phyloP scores from a whole-genome alignment of 2,329 filamentous ascomycete species.

The Mycosphaerella sp. region DNA sequence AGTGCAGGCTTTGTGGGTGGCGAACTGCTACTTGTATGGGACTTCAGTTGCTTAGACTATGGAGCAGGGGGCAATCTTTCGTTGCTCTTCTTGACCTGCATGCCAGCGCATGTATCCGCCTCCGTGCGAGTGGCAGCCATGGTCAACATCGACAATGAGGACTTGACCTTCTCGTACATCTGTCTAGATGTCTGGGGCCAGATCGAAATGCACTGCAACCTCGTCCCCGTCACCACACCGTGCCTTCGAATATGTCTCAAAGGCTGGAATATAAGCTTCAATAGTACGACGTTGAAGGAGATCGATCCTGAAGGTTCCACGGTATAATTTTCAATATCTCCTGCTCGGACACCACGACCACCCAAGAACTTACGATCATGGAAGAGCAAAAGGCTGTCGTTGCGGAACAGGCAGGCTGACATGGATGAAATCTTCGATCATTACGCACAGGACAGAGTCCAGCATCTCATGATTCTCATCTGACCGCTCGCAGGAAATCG shows the following conservation, averaged over 20 bases:
- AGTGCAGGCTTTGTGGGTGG: no score
- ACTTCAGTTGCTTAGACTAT: no score
- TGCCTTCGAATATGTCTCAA: constrained; percentile 22
- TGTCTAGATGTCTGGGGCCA: constrained; percentile 15
- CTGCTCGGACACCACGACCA: not conserved
- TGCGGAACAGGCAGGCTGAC: not conserved
- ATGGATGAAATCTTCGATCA: constrained; percentile 7
- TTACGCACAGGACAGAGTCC: not conserved
- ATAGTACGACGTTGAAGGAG: constrained; percentile 2
- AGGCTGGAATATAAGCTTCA: constrained; percentile 20
- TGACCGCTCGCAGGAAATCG: not conserved
- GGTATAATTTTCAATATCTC: constrained; percentile 4
- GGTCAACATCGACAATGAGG: constrained; percentile 3
- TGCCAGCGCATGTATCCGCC: not conserved
- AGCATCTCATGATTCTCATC: constrained; percentile 9
- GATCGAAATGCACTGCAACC: constrained; percentile 21
- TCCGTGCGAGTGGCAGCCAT: constrained; percentile 13
- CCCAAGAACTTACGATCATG: constrained; percentile 1
- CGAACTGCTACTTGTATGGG: no score
- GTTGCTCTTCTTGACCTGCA: no score
- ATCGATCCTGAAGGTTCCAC: constrained; percentile 10
- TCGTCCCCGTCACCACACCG: constrained; percentile 21
- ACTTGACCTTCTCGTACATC: constrained; percentile 15
- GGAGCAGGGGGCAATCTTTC: no score
- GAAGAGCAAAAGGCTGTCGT: constrained; percentile 3